phyloP scores from a whole-genome alignment of 164 flowering plant species.

The Stephania japonica region DNA sequence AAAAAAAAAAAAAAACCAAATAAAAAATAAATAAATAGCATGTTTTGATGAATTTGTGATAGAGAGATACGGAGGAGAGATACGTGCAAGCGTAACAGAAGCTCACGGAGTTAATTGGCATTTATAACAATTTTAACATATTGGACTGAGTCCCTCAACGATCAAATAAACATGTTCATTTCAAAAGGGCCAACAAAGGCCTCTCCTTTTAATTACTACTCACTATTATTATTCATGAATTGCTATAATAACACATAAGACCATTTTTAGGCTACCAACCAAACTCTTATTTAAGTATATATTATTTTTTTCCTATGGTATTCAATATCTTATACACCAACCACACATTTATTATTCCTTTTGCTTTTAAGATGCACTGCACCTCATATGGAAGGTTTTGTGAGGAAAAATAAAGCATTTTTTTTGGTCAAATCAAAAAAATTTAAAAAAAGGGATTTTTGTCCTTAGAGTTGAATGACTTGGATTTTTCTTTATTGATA shows the following conservation, averaged over 20 bases:
- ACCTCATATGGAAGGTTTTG: neutral
- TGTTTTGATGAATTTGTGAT: neutral
- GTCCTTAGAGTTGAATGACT: too few species aligned
- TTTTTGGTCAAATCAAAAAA: neutral
- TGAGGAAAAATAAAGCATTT: too few species aligned
- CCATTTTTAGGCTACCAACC: neutral
- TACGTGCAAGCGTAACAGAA: slow-evolving; percentile 20
- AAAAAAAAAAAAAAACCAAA: neutral
- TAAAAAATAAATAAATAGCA: too few species aligned
- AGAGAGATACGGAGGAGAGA: neutral
- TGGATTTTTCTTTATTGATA: neutral
- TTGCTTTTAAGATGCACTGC: neutral
- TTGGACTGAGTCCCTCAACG: neutral
- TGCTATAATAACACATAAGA: neutral
- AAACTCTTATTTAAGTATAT: slow-evolving; percentile 1
- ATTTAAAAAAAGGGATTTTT: too few species aligned
- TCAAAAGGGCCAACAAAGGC: neutral
- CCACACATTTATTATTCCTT: slow-evolving; percentile 4
- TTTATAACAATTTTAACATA: neutral
- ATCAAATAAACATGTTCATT: neutral
- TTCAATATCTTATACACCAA: slow-evolving; percentile 1
- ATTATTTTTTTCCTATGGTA: neutral
- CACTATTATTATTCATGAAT: neutral
- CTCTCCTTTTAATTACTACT: neutral
- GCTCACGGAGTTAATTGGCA: slow-evolving; percentile 13